A percentile compares a stretch with the other conserved stretches of the same genome.
These are phyloP conservation scores for Epichloe elymi DNA, from an alignment of 2,329 filamentous ascomycete species.

Conservation along the genomic window DNA sequence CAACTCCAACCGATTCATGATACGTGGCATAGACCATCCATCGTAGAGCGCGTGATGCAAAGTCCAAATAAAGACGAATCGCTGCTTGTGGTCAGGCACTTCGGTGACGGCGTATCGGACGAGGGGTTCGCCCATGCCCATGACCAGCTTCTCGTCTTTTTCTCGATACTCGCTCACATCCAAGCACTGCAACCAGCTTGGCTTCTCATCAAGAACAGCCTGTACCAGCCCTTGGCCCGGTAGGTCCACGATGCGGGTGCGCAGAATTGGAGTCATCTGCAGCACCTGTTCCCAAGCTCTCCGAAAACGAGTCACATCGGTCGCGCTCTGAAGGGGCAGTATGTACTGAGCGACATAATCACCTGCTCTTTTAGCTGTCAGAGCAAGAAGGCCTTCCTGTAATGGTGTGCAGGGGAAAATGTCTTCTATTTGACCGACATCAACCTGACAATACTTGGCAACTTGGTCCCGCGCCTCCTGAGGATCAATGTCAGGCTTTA, in stretches of 20 bases:
- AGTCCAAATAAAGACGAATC: constrained; percentile 19
- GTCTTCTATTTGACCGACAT: constrained; percentile 3
- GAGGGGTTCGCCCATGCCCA: constrained; percentile 11
- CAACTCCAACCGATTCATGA: constrained; percentile 26
- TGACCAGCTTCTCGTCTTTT: constrained; percentile 16
- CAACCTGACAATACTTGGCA: neutral
- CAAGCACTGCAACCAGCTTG: constrained; percentile 16
- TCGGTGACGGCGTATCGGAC: constrained; percentile 6
- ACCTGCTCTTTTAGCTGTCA: constrained; percentile 3
- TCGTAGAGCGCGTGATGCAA: constrained; percentile 39
- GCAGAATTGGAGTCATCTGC: constrained; percentile 3
- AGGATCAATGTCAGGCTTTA: neutral
- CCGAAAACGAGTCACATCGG: neutral
- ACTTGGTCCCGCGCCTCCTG: neutral
- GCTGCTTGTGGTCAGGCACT: neutral
- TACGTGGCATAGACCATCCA: constrained; percentile 33
- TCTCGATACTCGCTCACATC: constrained; percentile 21
- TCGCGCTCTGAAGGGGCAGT: neutral
- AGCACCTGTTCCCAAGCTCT: constrained; percentile 5
- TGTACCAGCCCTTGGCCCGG: constrained; percentile 24
- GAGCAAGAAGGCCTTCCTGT: constrained; percentile 7
- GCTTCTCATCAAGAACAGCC: constrained; percentile 23
- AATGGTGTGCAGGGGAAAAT: constrained; percentile 7
- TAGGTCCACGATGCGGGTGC: constrained; percentile 5
- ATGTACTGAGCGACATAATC: constrained; percentile 5